Evolutionary conservation across 495 filamentous ascomycete species (phyloP), one percentile per base, ranked within the genome.

Genomic region (Penicillium subrubescens): DNA sequence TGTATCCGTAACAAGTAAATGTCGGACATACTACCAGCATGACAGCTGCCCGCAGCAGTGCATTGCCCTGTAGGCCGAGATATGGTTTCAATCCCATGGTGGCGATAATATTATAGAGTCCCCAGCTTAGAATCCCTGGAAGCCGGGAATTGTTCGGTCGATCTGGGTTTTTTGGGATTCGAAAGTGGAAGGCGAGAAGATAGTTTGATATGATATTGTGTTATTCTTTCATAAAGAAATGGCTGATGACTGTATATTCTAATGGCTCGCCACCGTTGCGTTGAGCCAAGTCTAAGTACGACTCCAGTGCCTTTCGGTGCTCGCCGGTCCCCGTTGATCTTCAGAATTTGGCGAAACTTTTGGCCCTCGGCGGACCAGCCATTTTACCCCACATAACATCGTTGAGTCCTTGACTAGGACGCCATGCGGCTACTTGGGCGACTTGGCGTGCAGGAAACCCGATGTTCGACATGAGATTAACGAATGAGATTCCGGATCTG

Each of bases 1-100:
- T 79, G 62, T 77, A 82, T 11, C 80, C 79, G 61, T 58, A 58
- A 33, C 56, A 58, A 19, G 56, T 58, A 44, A 58, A 58, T 33
- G 56, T 58, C 35, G 56, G 56, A 23, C 37, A 58, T 25, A 58
- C 56, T 2, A 58, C 56, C 56, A 58, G 56, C 56, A 58, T 58
- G 37, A 58, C 39, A 7, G 21, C 35, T 44, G 56, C 56, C 27
- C 56, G 56, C 35, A 58, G 56, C 23, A 58, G 39, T 31, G 56
- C 34, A 58, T 58, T 58, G 37, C 56, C 56, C 37, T 58, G 56
- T 21, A 58, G 56, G 56, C 56, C 56, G 6, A 58, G 27, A 58
- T 58, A 58, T 58, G 56, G 56, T 33, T 58, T 58, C 39, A 15
- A 33, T 5, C 35, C 56, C 56, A 58, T 58, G 14, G 25, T n/a